A percentile compares a stretch with the other conserved stretches of the same genome.
Conservation (phyloP, 306 rosid species). For the Vigna angularis region DNA sequence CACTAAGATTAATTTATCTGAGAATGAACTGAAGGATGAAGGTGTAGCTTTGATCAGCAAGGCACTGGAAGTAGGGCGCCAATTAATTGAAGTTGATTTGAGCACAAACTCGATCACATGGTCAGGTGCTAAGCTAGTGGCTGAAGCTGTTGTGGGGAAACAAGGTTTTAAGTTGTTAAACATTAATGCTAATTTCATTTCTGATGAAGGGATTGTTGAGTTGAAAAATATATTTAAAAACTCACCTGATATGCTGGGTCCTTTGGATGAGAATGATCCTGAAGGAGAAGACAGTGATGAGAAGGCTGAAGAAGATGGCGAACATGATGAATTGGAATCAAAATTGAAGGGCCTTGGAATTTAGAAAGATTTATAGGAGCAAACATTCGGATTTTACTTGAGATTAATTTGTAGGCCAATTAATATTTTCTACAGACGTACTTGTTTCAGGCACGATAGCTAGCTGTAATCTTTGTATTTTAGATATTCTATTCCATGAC, state of each 20-base stretch:
- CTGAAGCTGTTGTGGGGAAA: conserved; percentile 70
- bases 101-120: conserved; percentile 71
- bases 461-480: conserved; percentile 46
- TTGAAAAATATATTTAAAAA: conserved; percentile 65
- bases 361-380: conserved; percentile 55
- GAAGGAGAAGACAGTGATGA: conserved; percentile 76
- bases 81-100: conserved; percentile 77
- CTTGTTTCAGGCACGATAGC: conserved; percentile 41
- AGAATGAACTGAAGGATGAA: conserved; percentile 88
- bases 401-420: conserved; percentile 46
- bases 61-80: conserved; percentile 75
- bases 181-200: conserved; percentile 71
- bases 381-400: conserved; percentile 30
- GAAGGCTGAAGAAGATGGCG: conserved; percentile 65
- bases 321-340: conserved; percentile 72
- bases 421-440: conserved; percentile 35
- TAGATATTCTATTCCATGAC: conserved; percentile 38
- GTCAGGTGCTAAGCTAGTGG: conserved; percentile 83
- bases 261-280: conserved; percentile 89
- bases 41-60: conserved; percentile 75
- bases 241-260: conserved; percentile 67
- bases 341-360: conserved; percentile 72
- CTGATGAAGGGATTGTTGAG: conserved; percentile 81
- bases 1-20: conserved; percentile 67
- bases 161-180: conserved; percentile 80